phyloP scores from a whole-genome alignment of 108 stramenopile genomes.

The Stephanodiscus minutulus region DNA sequence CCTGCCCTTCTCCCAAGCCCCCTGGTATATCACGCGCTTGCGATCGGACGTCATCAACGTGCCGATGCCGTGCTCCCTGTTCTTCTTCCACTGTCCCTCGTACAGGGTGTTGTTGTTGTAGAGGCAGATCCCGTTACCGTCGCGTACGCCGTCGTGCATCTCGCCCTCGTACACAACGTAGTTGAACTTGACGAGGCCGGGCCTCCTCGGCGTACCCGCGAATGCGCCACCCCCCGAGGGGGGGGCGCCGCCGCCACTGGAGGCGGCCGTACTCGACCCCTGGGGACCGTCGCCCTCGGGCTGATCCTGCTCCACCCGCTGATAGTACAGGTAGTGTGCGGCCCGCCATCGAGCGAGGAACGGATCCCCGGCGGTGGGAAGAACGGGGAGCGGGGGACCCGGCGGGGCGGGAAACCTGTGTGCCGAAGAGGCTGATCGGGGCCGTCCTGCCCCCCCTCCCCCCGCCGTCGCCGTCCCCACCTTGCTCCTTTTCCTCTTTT shows the following conservation, averaged over 20 bases:
- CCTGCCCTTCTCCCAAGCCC: conserved; percentile 83
- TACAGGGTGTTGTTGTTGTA: conserved; percentile 82
- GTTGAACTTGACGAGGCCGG: conserved; percentile 49
- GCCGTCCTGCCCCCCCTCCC: background rate
- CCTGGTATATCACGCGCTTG: conserved; percentile 72
- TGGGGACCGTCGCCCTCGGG: conserved; percentile 16
- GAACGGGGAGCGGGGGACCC: background rate
- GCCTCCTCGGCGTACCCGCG: conserved; percentile 1
- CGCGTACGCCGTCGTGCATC: conserved; percentile 70
- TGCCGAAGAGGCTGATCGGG: background rate
- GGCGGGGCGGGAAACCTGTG: conserved; percentile 11
- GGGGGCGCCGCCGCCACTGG: conserved; percentile 14
- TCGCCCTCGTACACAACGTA: conserved; percentile 89
- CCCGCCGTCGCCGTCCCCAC: background rate
- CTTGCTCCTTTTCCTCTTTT: conserved; percentile 27
- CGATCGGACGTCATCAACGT: conserved; percentile 79
- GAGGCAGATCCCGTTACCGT: conserved; percentile 83
- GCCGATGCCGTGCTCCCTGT: conserved; percentile 88
- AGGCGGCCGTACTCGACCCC: conserved; percentile 6
- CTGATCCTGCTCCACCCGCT: conserved; percentile 50
- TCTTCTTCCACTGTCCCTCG: conserved; percentile 86
- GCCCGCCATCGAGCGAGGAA: conserved; percentile 76
- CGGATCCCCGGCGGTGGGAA: conserved; percentile 74
- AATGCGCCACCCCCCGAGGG: conserved; percentile 11
- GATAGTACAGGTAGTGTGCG: conserved; percentile 84